Percentiles rank a stretch among this genome's conserved stretches.
phyloP scores from a whole-genome alignment of 2,329 filamentous ascomycete species.

The Epichloe amarillans region DNA sequence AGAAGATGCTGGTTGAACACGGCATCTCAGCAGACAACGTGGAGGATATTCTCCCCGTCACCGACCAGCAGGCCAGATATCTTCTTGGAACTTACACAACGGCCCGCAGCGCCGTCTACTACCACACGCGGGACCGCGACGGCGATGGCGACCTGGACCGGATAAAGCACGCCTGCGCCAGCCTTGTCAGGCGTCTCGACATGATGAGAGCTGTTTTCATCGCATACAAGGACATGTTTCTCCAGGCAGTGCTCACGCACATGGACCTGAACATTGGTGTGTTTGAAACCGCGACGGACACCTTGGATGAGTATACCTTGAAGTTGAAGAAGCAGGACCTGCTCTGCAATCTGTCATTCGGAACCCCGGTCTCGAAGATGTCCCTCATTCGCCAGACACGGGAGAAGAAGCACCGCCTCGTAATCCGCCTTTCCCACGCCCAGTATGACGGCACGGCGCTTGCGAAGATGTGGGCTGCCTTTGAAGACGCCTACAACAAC shows the following conservation, averaged over 20 bases:
- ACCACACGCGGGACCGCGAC: slow-evolving; percentile 1
- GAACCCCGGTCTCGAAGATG: not conserved
- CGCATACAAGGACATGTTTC: slow-evolving; percentile 2
- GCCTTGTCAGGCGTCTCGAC: not conserved
- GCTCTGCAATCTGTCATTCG: not conserved
- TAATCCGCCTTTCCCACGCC: slow-evolving; percentile 1
- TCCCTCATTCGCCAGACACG: not conserved
- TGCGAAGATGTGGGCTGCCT: slow-evolving; percentile 1
- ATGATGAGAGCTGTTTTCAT: slow-evolving; percentile 3
- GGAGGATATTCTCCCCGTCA: not conserved
- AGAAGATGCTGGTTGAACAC: not conserved
- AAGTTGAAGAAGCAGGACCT: slow-evolving; percentile 1
- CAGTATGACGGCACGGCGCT: slow-evolving; percentile 4
- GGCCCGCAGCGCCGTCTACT: slow-evolving; percentile 2
- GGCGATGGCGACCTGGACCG: not conserved
- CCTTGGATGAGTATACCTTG: slow-evolving; percentile 1
- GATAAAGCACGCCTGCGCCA: not conserved
- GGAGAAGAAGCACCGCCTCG: not conserved
- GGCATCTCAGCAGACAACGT: not conserved
- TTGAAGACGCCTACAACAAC: not conserved
- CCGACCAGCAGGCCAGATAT: slow-evolving; percentile 2
- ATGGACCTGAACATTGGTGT: not conserved
- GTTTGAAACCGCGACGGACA: not conserved
- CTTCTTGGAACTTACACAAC: slow-evolving; percentile 1
- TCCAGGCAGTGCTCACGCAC: not conserved